Base-by-base conservation (phyloP, 1,284 basidiomycete species). In the Apiotrichum porosum region DNA sequence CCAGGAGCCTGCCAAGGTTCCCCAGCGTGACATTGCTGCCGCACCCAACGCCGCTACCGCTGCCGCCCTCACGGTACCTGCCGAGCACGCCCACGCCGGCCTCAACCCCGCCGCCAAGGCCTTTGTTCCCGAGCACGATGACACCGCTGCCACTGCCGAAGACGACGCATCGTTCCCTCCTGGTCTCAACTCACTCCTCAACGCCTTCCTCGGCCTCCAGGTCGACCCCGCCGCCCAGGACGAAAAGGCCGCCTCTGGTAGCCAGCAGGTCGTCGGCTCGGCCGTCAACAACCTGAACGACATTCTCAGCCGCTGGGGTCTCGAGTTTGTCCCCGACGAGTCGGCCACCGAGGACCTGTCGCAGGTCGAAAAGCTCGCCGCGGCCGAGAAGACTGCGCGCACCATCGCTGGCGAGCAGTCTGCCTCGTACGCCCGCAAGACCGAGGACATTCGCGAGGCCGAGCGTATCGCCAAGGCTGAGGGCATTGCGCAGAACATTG, bases 151-250 rank as follows among this genome's bases (percentile, higher is more conserved):
- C 1, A 5, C 45, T 15, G 23, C 48, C 38, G 35, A 38, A 19
- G 21, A 18, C 10, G 14, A 9, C 9, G 8, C 6, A 12, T 30
- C 48, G 31, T 42, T 69, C 46, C 62, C 64, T n/a, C 42, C 57
- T 30, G 59, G 63, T 40, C 49, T 72, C 47, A 70, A 69, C 60
- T 50, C 61, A 33, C 57, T 72, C n/a, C 58, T 72, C 42, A 58
- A 58, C 37, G 47, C 56, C 14, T 66, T 67, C 60, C 63, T 70
- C 44, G 67, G 69, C 32, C 57, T 70, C 32, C 51, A 59, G 36
- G 56, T 69, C 47, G 58, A 58, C 35, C 65, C 64, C 10, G 40
- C 56, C 32, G 24, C 32, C 14, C 50, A 52, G 17, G 48, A 44
- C n/a, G 54, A 57, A n/a, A 36, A 51, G 17, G 33, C 51, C 5